Percentiles rank a stretch among this genome's conserved stretches.
These are phyloP conservation scores for Ogataea neopini DNA, from an alignment of 805 yeast species.

Conservation along the genomic window DNA sequence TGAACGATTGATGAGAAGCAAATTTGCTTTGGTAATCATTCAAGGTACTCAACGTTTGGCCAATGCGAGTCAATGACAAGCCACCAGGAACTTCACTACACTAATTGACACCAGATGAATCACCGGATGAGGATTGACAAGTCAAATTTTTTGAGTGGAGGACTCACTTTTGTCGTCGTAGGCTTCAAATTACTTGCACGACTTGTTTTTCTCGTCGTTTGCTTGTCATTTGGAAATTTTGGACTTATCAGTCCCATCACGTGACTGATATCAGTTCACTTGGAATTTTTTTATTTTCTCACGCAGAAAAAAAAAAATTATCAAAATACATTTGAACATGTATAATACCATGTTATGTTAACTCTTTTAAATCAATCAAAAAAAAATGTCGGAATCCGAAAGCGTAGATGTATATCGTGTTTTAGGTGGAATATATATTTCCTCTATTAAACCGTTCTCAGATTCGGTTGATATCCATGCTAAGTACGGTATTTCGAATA, in stretches of 20 bases:
- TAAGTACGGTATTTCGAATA: slow-evolving; percentile 62
- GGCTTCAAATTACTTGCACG: no score
- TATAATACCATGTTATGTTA: background rate
- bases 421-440: slow-evolving; percentile 78
- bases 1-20: background rate
- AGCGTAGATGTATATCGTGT: slow-evolving; percentile 47
- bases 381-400: background rate
- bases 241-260: background rate
- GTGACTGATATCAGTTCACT: background rate
- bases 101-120: no score
- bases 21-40: no score
- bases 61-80: no score
- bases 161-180: no score
- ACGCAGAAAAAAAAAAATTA: background rate
- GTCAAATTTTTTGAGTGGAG: no score
- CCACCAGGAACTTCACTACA: background rate
- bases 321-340: background rate
- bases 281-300: background rate
- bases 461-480: slow-evolving; percentile 51
- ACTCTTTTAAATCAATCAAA: background rate
- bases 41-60: no score
- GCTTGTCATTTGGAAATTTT: no score
- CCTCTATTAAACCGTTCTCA: slow-evolving; percentile 67
- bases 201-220: no score
- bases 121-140: no score